Evolutionary conservation across 2,329 filamentous ascomycete species (phyloP), one percentile per base, ranked within the genome.

Genomic region (Dothistroma pini): DNA sequence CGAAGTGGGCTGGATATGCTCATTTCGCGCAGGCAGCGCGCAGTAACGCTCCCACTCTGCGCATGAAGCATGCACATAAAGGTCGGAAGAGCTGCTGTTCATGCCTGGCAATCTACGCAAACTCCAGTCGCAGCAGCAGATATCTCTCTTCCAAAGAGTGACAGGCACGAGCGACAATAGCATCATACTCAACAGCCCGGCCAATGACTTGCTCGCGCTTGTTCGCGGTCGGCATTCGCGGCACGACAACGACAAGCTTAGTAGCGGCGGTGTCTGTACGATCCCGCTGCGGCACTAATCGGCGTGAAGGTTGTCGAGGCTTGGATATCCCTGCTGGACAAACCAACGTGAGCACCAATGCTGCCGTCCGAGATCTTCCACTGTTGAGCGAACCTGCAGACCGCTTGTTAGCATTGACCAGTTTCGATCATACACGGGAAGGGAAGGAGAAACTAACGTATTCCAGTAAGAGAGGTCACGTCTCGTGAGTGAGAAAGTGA

Each of bases 361-460:
- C 0, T 74, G 41, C 61, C 63, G 5, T 53, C 35, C 4, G 50
- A 44, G 53, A 65, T 63, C 16, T 44, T 50, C 63, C 62, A 63
- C 41, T 63, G 51, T 41, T 63, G 61, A 10, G 54, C 29, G 51
- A 54, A 19, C 19, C 74, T 69, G 63, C 77, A 74, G 75, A 8
- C 73, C 74, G 4, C 77, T 59, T 44, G 22, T 55, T 31, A 50
- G 41, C 41, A 9, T 31, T 56, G 14, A 66, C 41, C 79, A 32
- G 78, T 44, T 22, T 41, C n/a, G 6, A 34, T 11, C 14, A 34
- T 4, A 4, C 10, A 57, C 31, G 32, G 10, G 12, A 19, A n/a
- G 31, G 11, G 25, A n/a, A 57, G 57, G 57, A 72, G 72, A 7
- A 75, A 82, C 2, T 81, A 83, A 62, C 75, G 63, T 54, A 35